Evolutionary conservation across 495 filamentous ascomycete genomes (phyloP).

Genomic region (Aeminium ludgeri): DNA sequence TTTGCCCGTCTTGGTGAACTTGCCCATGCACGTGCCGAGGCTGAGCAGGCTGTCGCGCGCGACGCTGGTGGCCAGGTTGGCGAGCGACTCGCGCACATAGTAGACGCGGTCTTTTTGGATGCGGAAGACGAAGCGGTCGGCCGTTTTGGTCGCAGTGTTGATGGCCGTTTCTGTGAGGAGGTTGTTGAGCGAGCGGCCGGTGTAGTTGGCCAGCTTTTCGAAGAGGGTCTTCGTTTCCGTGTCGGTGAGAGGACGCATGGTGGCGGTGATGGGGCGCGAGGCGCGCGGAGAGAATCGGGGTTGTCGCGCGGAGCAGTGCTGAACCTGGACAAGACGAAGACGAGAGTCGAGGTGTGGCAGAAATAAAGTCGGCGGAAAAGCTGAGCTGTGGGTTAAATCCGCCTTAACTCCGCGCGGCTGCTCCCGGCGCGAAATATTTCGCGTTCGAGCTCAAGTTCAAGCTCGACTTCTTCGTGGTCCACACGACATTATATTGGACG

Average conservation of each 20-base stretch:
- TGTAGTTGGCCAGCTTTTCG: slow-evolving; percentile 70
- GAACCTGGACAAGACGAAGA: too few species aligned
- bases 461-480: too few species aligned
- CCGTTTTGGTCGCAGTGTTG: slow-evolving; percentile 32
- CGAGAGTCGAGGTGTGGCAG: not conserved
- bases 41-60: slow-evolving; percentile 62
- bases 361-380: too few species aligned
- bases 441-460: too few species aligned
- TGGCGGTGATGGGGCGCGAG: not conserved
- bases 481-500: not conserved
- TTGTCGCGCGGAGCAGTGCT: too few species aligned
- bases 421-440: too few species aligned
- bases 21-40: slow-evolving; percentile 71
- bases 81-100: slow-evolving; percentile 70
- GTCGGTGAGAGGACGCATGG: slow-evolving; percentile 22
- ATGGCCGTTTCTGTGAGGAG: slow-evolving; percentile 53
- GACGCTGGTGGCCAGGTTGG: slow-evolving; percentile 76
- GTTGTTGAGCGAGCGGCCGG: slow-evolving; percentile 57
- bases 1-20: slow-evolving; percentile 86
- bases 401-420: too few species aligned
- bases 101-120: slow-evolving; percentile 66
- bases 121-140: slow-evolving; percentile 71
- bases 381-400: too few species aligned
- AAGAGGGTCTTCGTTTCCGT: slow-evolving; percentile 38
- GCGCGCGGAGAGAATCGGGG: too few species aligned